Percentiles rank a stretch among this genome's conserved stretches.
Evolutionary conservation across 164 flowering plant species (phyloP).

Genomic region (Vitis amurensis): DNA sequence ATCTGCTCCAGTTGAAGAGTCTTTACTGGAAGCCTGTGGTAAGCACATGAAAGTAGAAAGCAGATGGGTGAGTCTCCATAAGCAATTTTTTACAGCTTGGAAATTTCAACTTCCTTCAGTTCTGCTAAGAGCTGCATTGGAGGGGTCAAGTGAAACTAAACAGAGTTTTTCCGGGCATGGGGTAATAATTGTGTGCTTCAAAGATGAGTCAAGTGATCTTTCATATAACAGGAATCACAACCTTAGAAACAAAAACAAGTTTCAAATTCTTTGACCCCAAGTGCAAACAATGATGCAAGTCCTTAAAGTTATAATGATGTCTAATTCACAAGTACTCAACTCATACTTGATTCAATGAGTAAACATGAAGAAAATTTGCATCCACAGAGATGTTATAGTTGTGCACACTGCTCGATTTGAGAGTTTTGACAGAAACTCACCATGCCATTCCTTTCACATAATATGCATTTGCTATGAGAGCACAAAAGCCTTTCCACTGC

Average conservation of each 20-base stretch:
- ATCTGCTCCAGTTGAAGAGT: conserved; percentile 96
- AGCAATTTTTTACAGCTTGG: too few relatives aligned
- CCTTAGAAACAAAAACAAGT: neutral
- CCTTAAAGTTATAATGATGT: neutral
- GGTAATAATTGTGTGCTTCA: neutral
- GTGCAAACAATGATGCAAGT: neutral
- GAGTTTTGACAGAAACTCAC: conserved; percentile 37
- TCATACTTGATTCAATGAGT: neutral
- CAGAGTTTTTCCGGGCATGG: neutral
- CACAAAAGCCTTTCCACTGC: conserved; percentile 94
- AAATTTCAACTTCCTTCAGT: too few relatives aligned
- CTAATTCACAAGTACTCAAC: neutral
- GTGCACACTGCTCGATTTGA: too few relatives aligned
- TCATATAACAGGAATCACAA: too few relatives aligned
- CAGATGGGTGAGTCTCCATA: too few relatives aligned
- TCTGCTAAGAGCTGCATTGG: too few relatives aligned
- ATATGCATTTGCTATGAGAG: conserved; percentile 95
- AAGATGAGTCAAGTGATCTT: neutral
- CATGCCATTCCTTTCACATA: conserved; percentile 92
- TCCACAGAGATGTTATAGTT: too few relatives aligned
- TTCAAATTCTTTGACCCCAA: neutral
- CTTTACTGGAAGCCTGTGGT: conserved; percentile 89
- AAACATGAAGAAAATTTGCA: neutral
- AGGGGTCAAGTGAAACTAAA: too few relatives aligned
- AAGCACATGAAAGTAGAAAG: neutral